phyloP scores from a whole-genome alignment of 495 filamentous ascomycete genomes.

The Penicillium crystallinum region DNA sequence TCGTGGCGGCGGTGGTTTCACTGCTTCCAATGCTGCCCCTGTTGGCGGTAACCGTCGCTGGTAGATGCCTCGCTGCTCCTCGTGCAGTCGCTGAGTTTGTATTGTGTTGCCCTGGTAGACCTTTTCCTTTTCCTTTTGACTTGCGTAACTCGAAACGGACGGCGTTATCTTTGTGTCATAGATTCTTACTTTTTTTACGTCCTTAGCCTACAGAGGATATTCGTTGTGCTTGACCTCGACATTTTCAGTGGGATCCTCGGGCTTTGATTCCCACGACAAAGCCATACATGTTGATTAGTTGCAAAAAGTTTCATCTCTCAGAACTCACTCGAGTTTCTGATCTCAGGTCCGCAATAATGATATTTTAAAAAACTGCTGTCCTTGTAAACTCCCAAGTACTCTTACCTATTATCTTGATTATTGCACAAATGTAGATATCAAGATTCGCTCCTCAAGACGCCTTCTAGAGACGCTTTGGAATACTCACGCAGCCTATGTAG shows the following conservation, averaged over 20 bases:
- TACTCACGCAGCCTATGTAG: too few species aligned
- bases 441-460: too few species aligned
- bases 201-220: slow-evolving; percentile 2
- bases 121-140: slow-evolving; percentile 23
- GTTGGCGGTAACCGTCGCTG: slow-evolving; percentile 59
- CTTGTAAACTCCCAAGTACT: too few species aligned
- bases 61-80: slow-evolving; percentile 27
- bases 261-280: slow-evolving; percentile 11
- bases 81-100: slow-evolving; percentile 28
- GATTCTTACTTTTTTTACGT: slow-evolving; percentile 28
- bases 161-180: slow-evolving; percentile 44
- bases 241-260: slow-evolving; percentile 10
- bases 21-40: slow-evolving; percentile 59
- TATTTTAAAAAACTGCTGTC: neutral
- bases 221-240: slow-evolving; percentile 3
- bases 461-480: too few species aligned
- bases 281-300: slow-evolving; percentile 29
- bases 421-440: too few species aligned
- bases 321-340: neutral
- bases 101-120: slow-evolving; percentile 34
- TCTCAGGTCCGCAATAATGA: slow-evolving; percentile 3
- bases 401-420: too few species aligned
- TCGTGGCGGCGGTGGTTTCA: slow-evolving; percentile 50
- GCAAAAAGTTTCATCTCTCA: slow-evolving; percentile 20
- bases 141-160: slow-evolving; percentile 41